Evolutionary conservation across 768 basidiomycete genomes (phyloP).

Genomic region (Psilocybe sp.): DNA sequence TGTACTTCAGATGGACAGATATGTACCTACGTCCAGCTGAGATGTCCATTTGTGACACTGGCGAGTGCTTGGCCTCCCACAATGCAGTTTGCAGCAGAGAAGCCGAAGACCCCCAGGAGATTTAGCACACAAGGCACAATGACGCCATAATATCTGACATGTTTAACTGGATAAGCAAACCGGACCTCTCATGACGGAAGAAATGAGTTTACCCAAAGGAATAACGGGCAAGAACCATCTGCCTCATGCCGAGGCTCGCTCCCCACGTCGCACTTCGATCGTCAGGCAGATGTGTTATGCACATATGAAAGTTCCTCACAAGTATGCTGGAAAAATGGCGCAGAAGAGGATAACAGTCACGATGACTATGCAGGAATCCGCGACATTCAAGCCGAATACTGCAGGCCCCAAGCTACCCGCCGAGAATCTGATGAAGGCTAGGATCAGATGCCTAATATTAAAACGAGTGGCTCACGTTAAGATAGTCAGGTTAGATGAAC

Average conservation of each 20-base stretch:
- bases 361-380: conserved; percentile 60
- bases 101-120: conserved; percentile 52
- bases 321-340: conserved; percentile 55
- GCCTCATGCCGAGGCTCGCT: conserved; percentile 76
- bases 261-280: conserved; percentile 62
- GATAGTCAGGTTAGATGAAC: conserved; percentile 67
- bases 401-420: conserved; percentile 63
- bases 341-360: conserved; percentile 62
- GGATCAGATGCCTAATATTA: background rate
- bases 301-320: conserved; percentile 30
- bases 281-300: background rate
- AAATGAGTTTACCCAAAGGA: conserved; percentile 27
- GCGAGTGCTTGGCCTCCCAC: conserved; percentile 48
- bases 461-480: conserved; percentile 33
- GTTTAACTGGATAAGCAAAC: background rate
- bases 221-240: conserved; percentile 67
- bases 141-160: conserved; percentile 40
- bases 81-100: conserved; percentile 60
- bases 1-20: background rate
- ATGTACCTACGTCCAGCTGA: conserved; percentile 29
- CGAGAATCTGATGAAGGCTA: conserved; percentile 44
- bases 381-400: conserved; percentile 52
- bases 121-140: conserved; percentile 49
- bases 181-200: background rate
- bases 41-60: conserved; percentile 22